Percentiles rank a stretch among this genome's conserved stretches.
Conservation (phyloP, 1,139 yeast species). For the Geotrichum fermentans region DNA sequence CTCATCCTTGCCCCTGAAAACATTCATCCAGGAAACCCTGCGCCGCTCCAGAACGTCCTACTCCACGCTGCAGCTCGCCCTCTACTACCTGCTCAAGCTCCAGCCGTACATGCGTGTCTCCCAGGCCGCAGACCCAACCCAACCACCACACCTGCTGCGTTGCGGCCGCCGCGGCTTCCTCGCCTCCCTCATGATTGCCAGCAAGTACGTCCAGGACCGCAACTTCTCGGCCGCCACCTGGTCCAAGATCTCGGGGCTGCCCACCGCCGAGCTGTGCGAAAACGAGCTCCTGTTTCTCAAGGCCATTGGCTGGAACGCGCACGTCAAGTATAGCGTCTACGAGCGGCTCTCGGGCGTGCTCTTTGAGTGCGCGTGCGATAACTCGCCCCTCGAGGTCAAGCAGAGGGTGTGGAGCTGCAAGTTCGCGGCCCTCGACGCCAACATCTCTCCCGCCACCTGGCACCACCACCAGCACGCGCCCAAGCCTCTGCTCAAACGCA, state of each 20-base stretch:
- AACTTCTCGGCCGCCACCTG: constrained; percentile 68
- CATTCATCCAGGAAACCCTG: constrained; percentile 59
- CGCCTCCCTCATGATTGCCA: constrained; percentile 61
- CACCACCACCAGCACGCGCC: no score
- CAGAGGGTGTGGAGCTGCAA: constrained; percentile 2
- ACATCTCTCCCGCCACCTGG: background rate
- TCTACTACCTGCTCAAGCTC: constrained; percentile 56
- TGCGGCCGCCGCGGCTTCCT: constrained; percentile 67
- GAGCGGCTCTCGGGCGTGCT: constrained; percentile 48
- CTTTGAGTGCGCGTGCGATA: constrained; percentile 27
- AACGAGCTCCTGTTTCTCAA: constrained; percentile 55
- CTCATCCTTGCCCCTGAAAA: constrained; percentile 31
- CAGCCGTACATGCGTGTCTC: constrained; percentile 28
- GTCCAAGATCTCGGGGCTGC: constrained; percentile 67
- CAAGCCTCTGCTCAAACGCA: background rate
- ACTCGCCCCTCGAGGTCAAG: background rate
- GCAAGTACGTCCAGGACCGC: constrained; percentile 69
- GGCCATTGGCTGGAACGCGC: constrained; percentile 53
- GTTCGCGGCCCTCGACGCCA: background rate
- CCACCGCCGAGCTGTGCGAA: constrained; percentile 45
- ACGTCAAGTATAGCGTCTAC: constrained; percentile 48
- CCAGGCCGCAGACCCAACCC: background rate
- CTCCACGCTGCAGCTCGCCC: constrained; percentile 59
- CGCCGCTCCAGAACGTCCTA: constrained; percentile 64
- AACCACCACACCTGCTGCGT: constrained; percentile 20